Evolutionary conservation across 2,329 filamentous ascomycete genomes (phyloP).

Genomic region (Aureobasidium sp.): DNA sequence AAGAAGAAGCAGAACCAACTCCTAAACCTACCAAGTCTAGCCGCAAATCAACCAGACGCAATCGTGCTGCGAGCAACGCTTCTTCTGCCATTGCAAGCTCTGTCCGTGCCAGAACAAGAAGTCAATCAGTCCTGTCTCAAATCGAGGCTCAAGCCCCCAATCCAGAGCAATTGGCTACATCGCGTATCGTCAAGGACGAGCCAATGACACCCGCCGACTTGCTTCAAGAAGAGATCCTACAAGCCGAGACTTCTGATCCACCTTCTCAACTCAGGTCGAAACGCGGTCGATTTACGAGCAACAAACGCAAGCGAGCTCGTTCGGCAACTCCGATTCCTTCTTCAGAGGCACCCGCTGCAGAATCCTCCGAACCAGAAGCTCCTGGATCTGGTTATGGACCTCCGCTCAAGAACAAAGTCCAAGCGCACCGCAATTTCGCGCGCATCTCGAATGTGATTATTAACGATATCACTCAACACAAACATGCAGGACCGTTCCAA

Average conservation of each 20-base stretch:
- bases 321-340: slow-evolving; percentile 19
- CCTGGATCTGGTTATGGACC: slow-evolving; percentile 10
- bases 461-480: slow-evolving; percentile 45
- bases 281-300: slow-evolving; percentile 20
- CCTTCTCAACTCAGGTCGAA: slow-evolving; percentile 23
- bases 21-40: neutral
- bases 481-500: slow-evolving; percentile 45
- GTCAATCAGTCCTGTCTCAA: slow-evolving; percentile 42
- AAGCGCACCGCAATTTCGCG: slow-evolving; percentile 43
- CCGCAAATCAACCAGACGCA: slow-evolving; percentile 21
- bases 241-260: slow-evolving; percentile 19
- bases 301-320: slow-evolving; percentile 37
- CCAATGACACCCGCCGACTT: slow-evolving; percentile 38
- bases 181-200: slow-evolving; percentile 40
- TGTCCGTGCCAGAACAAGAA: slow-evolving; percentile 38
- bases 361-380: neutral
- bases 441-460: slow-evolving; percentile 43
- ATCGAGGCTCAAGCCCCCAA: slow-evolving; percentile 33
- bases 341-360: neutral
- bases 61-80: slow-evolving; percentile 33
- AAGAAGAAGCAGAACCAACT: neutral
- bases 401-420: slow-evolving; percentile 27
- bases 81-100: slow-evolving; percentile 42
- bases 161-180: slow-evolving; percentile 34
- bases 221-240: slow-evolving; percentile 14